Percentiles rank a stretch among this genome's conserved stretches.
phyloP scores from a whole-genome alignment of 2,329 filamentous ascomycete species.

The Geosmithia morbida region DNA sequence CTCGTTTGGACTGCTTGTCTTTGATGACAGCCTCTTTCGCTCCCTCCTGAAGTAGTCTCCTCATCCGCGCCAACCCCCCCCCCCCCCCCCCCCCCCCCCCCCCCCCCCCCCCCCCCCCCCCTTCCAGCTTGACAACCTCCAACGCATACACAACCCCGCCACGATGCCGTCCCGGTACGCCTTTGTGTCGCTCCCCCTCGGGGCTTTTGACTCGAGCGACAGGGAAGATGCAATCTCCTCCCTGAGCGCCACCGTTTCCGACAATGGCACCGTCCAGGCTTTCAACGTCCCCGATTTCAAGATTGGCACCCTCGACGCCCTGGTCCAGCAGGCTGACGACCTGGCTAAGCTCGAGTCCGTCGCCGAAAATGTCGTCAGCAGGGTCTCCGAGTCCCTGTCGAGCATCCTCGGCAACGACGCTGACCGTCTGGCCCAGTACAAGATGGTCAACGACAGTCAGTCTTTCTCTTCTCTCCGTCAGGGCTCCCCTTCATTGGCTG shows the following conservation, averaged over 20 bases:
- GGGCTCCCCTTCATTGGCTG: constrained; percentile 5
- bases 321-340: constrained; percentile 94
- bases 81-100: neutral
- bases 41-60: neutral
- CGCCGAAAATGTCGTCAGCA: constrained; percentile 71
- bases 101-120: neutral
- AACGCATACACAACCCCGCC: constrained; percentile 1
- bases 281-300: constrained; percentile 92
- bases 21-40: neutral
- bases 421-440: constrained; percentile 70
- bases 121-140: neutral
- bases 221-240: constrained; percentile 68
- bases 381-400: constrained; percentile 76
- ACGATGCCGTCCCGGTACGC: constrained; percentile 55
- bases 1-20: neutral
- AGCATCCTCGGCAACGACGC: constrained; percentile 75
- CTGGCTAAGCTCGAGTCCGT: constrained; percentile 71
- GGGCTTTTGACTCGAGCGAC: constrained; percentile 69
- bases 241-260: constrained; percentile 57
- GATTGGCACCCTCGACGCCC: constrained; percentile 86
- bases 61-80: neutral
- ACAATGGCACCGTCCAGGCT: constrained; percentile 60
- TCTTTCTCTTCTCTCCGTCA: neutral
- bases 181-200: constrained; percentile 78
- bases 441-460: constrained; percentile 88